Evolutionary conservation across 352 stramenopile species (phyloP).

Genomic region (Pythium insidiosum): DNA sequence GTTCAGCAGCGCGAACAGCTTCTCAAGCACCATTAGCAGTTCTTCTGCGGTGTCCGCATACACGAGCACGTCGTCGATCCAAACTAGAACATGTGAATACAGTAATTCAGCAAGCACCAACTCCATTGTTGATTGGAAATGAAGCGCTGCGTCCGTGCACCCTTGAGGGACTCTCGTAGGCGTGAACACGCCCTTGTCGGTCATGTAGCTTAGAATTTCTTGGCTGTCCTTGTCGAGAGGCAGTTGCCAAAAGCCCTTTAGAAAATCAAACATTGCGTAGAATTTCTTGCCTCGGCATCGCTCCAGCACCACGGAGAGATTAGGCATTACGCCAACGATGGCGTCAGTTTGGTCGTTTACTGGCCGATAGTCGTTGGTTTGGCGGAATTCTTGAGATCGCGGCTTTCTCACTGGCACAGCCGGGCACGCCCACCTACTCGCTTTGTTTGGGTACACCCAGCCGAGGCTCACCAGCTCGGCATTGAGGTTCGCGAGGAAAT

Average conservation of each 20-base stretch:
- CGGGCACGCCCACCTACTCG: slow-evolving; percentile 13
- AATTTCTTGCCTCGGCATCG: slow-evolving; percentile 5
- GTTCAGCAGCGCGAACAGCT: slow-evolving; percentile 5
- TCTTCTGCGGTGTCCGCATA: slow-evolving; percentile 9
- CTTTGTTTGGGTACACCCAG: slow-evolving; percentile 19
- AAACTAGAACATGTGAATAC: no score
- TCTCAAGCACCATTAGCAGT: slow-evolving; percentile 1
- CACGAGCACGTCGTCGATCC: no score
- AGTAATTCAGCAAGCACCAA: no score
- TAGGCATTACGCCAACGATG: slow-evolving; percentile 20
- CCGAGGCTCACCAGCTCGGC: slow-evolving; percentile 12
- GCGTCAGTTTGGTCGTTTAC: slow-evolving; percentile 11
- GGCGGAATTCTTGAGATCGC: slow-evolving; percentile 6
- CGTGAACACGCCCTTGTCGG: no score
- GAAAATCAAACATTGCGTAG: slow-evolving; percentile 20
- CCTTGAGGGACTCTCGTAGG: no score
- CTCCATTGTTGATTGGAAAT: no score
- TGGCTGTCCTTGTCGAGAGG: slow-evolving; percentile 10
- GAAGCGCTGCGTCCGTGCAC: no score
- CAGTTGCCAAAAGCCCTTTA: no score
- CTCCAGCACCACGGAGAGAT: slow-evolving; percentile 10
- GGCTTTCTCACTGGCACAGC: slow-evolving; percentile 12
- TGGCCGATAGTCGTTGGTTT: slow-evolving; percentile 19
- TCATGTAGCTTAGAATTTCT: slow-evolving; percentile 19
- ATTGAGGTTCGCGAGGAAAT: slow-evolving; percentile 15